Base-by-base conservation (phyloP, 164 flowering plant genomes). In the Nelumbo lutea region DNA sequence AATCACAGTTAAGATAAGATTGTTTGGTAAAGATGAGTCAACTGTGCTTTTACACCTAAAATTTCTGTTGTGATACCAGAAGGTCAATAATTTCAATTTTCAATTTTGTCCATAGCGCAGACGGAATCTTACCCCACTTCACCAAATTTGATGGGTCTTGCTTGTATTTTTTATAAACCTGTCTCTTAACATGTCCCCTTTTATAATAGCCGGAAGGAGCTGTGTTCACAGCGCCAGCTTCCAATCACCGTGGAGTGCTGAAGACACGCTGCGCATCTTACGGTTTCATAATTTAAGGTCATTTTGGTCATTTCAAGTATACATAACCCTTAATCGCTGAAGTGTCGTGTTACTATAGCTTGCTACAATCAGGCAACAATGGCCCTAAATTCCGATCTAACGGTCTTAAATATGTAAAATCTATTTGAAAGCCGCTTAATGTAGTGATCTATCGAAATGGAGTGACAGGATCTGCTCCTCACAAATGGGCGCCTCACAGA, bases 51-150 rank as follows among this genome's bases (percentile, higher is more conserved):
- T 15, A 53, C n/a, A 68, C 53, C 64, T 7, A 50, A 72, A 71
- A 39, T 61, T 72, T 53, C 10, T 27, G 27, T 62, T 56, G 58
- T 47, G 27, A 65, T 48, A 72, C 55, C 27, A 67, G 68, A 41
- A 56, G 65, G 74, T 73, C 77, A 71, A 76, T 57, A 71, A 39
- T 46, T 11, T 57, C 15, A 65, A 67, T 39, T 41, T n/a, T 67
- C 45, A 42, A 69, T 15, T 10, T 59, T 69, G 68, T n/a, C 43
- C 42, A 15, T 60, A 58, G 64, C 68, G 53, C 57, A 61, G 45
- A n/a, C 62, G 77, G 82, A 75, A 77, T 70, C 79, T 72, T 47
- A 73, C 61, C 27, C 67, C 50, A 72, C 68, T 62, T 59, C 68
- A 48, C 62, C 61, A 62, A 52, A 59, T 59, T 51, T 71, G 15